Evolutionary conservation across 108 stramenopile genomes (phyloP).

Genomic region (Nannochloropsis oceanica): DNA sequence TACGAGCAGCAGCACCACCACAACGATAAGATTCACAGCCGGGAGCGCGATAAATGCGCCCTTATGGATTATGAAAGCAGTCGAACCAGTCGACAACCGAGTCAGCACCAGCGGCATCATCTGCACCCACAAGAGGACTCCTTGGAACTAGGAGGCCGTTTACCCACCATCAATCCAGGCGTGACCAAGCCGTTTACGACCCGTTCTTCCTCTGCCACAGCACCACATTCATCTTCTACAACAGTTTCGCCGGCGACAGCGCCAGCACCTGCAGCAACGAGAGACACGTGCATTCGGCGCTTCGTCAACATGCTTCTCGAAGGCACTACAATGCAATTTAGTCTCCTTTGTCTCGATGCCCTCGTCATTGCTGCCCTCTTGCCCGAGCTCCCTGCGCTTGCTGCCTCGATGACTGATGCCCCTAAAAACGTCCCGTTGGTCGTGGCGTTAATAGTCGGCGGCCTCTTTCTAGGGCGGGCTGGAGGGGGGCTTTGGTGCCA

Average conservation of each 20-base stretch:
- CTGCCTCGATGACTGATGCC: background rate
- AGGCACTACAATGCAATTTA: background rate
- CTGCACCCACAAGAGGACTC: background rate
- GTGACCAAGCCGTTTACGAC: too few relatives aligned
- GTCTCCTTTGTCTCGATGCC: constrained; percentile 2
- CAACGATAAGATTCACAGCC: background rate
- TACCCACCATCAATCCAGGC: too few relatives aligned
- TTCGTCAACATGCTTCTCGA: too few relatives aligned
- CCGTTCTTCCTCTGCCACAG: too few relatives aligned
- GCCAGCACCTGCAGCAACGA: too few relatives aligned
- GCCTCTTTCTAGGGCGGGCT: background rate
- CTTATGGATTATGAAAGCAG: background rate
- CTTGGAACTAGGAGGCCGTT: too few relatives aligned
- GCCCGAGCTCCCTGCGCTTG: constrained; percentile 8
- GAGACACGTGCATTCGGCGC: too few relatives aligned
- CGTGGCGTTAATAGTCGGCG: background rate
- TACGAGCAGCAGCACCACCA: too few relatives aligned
- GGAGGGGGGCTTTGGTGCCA: background rate
- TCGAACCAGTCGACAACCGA: background rate
- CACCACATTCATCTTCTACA: too few relatives aligned
- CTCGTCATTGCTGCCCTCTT: constrained; percentile 2
- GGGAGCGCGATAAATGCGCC: background rate
- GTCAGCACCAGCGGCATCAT: background rate
- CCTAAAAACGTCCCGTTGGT: background rate
- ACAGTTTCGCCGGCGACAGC: too few relatives aligned